Evolutionary conservation across 2,329 filamentous ascomycete species (phyloP).

Genomic region (Hymenoscyphus fructigenus): DNA sequence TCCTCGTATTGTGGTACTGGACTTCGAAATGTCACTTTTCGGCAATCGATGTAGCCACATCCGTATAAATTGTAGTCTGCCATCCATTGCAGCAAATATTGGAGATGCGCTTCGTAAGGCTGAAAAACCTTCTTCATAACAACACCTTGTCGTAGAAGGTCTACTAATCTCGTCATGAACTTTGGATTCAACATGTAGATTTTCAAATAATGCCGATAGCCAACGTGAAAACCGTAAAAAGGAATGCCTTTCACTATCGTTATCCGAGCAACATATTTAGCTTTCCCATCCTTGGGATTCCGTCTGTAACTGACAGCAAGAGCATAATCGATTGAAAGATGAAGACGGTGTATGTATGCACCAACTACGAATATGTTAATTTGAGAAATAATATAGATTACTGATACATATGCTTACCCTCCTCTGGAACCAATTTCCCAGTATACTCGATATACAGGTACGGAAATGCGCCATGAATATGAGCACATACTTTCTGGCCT

Average conservation of each 20-base stretch:
- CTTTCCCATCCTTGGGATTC: constrained; percentile 67
- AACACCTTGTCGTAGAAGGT: constrained; percentile 83
- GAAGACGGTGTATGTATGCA: constrained; percentile 73
- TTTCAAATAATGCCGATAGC: constrained; percentile 88
- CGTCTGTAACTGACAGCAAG: constrained; percentile 81
- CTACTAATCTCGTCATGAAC: constrained; percentile 82
- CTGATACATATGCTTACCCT: constrained; percentile 52
- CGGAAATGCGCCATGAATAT: constrained; percentile 92
- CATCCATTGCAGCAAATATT: constrained; percentile 96
- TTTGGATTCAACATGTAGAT: constrained; percentile 89
- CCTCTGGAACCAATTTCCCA: constrained; percentile 63
- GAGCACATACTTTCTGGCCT: constrained; percentile 92
- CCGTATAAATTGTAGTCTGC: constrained; percentile 97
- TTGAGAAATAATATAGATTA: constrained; percentile 11
- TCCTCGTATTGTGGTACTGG: constrained; percentile 72
- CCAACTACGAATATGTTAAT: constrained; percentile 53
- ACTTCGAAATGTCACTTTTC: constrained; percentile 68
- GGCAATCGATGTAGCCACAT: constrained; percentile 79
- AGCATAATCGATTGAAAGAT: constrained; percentile 87
- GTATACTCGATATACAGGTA: constrained; percentile 91
- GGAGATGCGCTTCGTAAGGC: constrained; percentile 90
- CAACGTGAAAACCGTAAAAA: constrained; percentile 94
- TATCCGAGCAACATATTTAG: constrained; percentile 81
- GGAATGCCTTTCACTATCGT: constrained; percentile 89
- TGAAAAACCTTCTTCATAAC: constrained; percentile 83